Evolutionary conservation across 2,329 filamentous ascomycete species (phyloP), one percentile per base, ranked within the genome.

Genomic region (Volutella citrinella): DNA sequence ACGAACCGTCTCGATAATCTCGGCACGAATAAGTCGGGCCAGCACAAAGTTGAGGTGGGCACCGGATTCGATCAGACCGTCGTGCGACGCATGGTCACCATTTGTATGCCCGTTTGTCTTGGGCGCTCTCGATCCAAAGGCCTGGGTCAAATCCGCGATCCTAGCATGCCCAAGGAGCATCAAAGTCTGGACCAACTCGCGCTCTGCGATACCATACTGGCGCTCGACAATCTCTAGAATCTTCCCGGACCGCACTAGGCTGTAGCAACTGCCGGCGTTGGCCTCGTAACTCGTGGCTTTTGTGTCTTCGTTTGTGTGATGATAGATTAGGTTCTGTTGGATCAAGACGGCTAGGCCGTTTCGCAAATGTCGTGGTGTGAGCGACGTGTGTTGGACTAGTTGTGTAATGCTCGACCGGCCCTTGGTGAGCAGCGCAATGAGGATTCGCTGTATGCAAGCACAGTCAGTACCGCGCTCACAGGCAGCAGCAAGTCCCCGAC

Each of bases 301-400:
- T 26, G 78, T 74, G 36, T 82, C 76, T 36, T 70, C 57, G 40
- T 81, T 74, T 46, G 80, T 78, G 46, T 80, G 75, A 61, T 90
- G 84, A 59, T 81, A 87, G 43, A 94, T 70, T 30, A 97, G 77
- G 55, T 90, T 88, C 57, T 95, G 86, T 58, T 97, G 91, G 25
- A 95, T 77, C 45, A 97, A 80, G 19, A 93, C 83, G 33, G 81
- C 82, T 32, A 98, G 74, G 14, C 85, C 89, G 64, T 90, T 81
- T 52, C 83, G 85, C 45, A 95, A 69, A 56, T 94, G 83, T 33
- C 80, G 78, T n/a, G 76, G 72, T 34, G 76, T 78, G 31, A 96
- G 76, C 30, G 80, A 78, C 14, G 87, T 89, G 55, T 85, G 74
- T 32, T 82, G 80, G 25, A 74, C 74, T 19, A 98, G 70, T 43